Evolutionary conservation across 1,139 yeast species (phyloP).

Genomic region (Insectozyma bohioensis): DNA sequence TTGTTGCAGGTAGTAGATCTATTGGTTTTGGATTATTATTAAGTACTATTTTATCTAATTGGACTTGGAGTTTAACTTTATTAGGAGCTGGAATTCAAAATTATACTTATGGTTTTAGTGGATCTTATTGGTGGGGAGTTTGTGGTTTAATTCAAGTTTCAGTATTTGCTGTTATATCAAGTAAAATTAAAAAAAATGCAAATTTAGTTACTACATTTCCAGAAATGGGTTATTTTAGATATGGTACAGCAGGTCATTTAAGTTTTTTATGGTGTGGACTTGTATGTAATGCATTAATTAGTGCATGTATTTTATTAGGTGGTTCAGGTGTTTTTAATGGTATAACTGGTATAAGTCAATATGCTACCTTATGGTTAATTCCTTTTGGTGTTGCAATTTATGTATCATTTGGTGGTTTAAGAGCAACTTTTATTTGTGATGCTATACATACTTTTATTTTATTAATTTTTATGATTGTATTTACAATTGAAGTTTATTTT

Average conservation of each 20-base stretch:
- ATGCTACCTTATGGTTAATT: slow-evolving; percentile 35
- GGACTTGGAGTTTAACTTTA: slow-evolving; percentile 40
- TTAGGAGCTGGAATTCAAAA: slow-evolving; percentile 15
- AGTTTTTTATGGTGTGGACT: slow-evolving; percentile 37
- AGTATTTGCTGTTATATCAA: slow-evolving; percentile 36
- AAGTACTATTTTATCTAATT: slow-evolving; percentile 34
- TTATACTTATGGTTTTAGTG: slow-evolving; percentile 21
- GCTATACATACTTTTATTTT: slow-evolving; percentile 45
- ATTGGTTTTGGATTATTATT: slow-evolving; percentile 33
- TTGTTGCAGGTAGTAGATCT: slow-evolving; percentile 34
- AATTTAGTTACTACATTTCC: slow-evolving; percentile 40
- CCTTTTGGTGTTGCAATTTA: slow-evolving; percentile 39
- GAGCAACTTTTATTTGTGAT: slow-evolving; percentile 48
- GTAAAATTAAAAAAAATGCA: slow-evolving; percentile 38
- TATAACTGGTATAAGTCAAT: slow-evolving; percentile 35
- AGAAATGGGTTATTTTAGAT: slow-evolving; percentile 37
- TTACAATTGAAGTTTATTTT: slow-evolving; percentile 42
- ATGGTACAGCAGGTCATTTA: slow-evolving; percentile 37
- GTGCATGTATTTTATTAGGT: slow-evolving; percentile 38
- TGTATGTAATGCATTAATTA: slow-evolving; percentile 36
- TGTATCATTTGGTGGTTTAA: slow-evolving; percentile 44
- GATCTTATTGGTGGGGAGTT: slow-evolving; percentile 32
- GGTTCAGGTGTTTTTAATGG: slow-evolving; percentile 38
- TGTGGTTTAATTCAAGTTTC: slow-evolving; percentile 38
- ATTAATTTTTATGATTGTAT: slow-evolving; percentile 37